Percentiles rank a stretch among this genome's conserved stretches.
These are phyloP conservation scores for Nemania diffusa DNA, from an alignment of 2,329 filamentous ascomycete species.

Conservation along the genomic window DNA sequence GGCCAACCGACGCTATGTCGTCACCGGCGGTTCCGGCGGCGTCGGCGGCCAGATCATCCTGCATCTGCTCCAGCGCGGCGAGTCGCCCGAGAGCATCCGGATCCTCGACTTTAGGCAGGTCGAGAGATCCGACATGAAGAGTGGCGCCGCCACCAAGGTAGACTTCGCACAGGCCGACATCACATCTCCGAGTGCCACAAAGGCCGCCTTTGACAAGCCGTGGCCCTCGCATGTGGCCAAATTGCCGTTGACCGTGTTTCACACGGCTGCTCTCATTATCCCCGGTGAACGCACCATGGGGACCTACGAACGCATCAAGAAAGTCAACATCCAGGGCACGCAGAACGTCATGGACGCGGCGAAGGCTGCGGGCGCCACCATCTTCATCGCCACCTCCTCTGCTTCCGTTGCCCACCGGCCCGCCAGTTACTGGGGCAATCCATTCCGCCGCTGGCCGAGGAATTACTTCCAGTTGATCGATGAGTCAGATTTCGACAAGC, in stretches of 20 bases:
- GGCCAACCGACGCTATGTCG: constrained; percentile 51
- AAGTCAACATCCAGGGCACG: constrained; percentile 61
- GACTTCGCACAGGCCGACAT: constrained; percentile 58
- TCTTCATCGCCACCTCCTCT: constrained; percentile 60
- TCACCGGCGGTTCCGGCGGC: constrained; percentile 55
- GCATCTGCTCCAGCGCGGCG: constrained; percentile 59
- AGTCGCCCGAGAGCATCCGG: constrained; percentile 58
- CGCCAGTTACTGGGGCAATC: constrained; percentile 52
- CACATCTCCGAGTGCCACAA: constrained; percentile 51
- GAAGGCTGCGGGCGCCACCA: constrained; percentile 53
- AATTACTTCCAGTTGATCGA: constrained; percentile 55
- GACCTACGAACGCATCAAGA: constrained; percentile 53
- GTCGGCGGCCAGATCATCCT: constrained; percentile 61
- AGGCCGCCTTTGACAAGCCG: constrained; percentile 55
- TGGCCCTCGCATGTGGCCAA: constrained; percentile 54
- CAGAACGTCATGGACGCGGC: constrained; percentile 57
- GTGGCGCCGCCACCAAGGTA: constrained; percentile 50
- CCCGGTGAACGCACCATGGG: constrained; percentile 55
- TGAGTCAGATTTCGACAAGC: constrained; percentile 53
- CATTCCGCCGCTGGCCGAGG: constrained; percentile 53
- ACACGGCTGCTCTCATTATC: constrained; percentile 60
- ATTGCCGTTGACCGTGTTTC: constrained; percentile 61
- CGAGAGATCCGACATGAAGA: constrained; percentile 52
- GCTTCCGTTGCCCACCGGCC: constrained; percentile 56
- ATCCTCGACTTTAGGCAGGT: constrained; percentile 59